Evolutionary conservation across 2,329 filamentous ascomycete genomes (phyloP).

Genomic region (Neofusicoccum cordaticola): DNA sequence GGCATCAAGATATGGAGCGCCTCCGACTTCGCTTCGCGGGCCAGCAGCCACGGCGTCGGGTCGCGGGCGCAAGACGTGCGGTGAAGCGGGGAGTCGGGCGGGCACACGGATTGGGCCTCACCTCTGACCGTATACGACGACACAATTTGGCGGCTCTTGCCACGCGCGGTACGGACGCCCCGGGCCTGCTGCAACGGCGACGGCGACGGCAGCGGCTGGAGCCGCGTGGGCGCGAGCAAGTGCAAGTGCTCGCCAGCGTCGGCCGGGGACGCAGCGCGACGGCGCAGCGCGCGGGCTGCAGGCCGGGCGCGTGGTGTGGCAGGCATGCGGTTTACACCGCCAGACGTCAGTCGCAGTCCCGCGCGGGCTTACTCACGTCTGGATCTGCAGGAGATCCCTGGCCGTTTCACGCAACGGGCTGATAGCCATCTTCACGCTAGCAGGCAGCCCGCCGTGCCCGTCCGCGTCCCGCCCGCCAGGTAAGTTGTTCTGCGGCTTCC

Average conservation of each 20-base stretch:
- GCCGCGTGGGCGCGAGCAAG: not conserved
- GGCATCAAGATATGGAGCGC: not conserved
- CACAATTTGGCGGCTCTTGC: conserved; percentile 7
- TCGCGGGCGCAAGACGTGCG: not conserved
- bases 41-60: not conserved
- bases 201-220: too few species aligned
- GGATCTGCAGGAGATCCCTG: conserved; percentile 17
- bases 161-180: not conserved
- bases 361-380: too few species aligned
- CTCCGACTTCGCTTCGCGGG: not conserved
- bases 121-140: not conserved
- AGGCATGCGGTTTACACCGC: not conserved
- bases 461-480: conserved; percentile 1
- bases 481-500: conserved; percentile 11
- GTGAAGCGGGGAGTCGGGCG: not conserved
- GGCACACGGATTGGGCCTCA: conserved; percentile 2
- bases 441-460: not conserved
- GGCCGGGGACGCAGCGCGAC: too few species aligned
- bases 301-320: not conserved
- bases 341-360: not conserved
- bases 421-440: conserved; percentile 1
- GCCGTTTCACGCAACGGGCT: conserved; percentile 11
- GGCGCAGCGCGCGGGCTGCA: too few species aligned
- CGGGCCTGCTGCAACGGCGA: too few species aligned
- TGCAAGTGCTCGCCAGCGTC: too few species aligned